Evolutionary conservation across 768 basidiomycete species (phyloP), one percentile per base, ranked within the genome.

Genomic region (Royoungia palumana): DNA sequence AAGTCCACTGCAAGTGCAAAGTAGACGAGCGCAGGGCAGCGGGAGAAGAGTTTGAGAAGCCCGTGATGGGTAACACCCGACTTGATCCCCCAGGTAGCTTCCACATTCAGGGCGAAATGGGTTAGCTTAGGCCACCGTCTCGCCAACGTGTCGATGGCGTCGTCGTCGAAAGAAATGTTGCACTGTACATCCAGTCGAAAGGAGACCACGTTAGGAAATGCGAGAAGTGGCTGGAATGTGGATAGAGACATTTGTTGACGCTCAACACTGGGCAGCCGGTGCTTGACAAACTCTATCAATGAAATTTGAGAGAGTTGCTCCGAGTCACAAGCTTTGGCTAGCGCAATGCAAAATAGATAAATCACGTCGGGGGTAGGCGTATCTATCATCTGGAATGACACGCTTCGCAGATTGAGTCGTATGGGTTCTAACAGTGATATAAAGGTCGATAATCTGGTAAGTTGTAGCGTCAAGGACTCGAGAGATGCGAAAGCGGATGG

Each of bases 1-100:
- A 66, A 54, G 47, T 66, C 55, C 17, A 66, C n/a, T 5, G 56
- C 35, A 43, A 68, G 52, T 11, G 59, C 50, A 13, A 66, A 24
- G 2, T 52, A 27, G 30, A 5, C 1, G 16, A 68, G 49, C 6
- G 1, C 1, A 0, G 35, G 19, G 7, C 55, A 66, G n/a, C 37
- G 32, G 11, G 38, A 24, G 42, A 68, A 50, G n/a, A 66, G 51
- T 12, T 48, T 42, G 44, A 59, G 13, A 3, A 68, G 50, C 1
- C 66, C 64, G 0, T 19, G 21, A 28, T 48, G 55, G 1, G 66
- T 65, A 35, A 64, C 51, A 3, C 41, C 45, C 21, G 59, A 46
- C 1, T 16, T 7, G 36, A 38, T 49, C 1, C 54, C 54, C 62
- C 62, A 62, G 1, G 62, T 60, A 0, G 50, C 44, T 12, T 14